Base-by-base conservation (phyloP, 495 filamentous ascomycete genomes). In the Penicillium soppii region DNA sequence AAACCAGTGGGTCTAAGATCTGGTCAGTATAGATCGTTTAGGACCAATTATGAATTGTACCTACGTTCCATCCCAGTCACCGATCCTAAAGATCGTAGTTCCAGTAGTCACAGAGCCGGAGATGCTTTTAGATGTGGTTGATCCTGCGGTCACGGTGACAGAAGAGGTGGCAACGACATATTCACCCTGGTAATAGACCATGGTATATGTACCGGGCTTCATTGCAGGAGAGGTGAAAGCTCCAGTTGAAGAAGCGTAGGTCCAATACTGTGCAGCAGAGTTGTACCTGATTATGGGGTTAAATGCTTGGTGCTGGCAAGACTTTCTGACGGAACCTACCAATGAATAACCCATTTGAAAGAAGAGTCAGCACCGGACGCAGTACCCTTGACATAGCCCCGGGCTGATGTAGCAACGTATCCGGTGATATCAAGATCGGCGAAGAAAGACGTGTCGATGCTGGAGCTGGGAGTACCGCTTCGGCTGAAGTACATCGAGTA, bases 201-300 rank as follows among this genome's bases (percentile, higher is more conserved):
- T 85, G 1, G 80, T 82, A 64, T 87, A 88, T 0, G 80, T 81
- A 5, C 84, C 84, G 0, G 82, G 74, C 58, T 86, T 86, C 84
- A 88, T 87, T 17, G 75, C 67, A 0, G 84, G 83, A 0, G 84
- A 86, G 7, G 75, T 82, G 61, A 84, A 88, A 4, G 59, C 58
- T 2, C 82, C 82, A 30, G 63, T 68, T 19, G 75, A 76, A 3
- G 65, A 59, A 4, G 81, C 77, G 54, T 78, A 77, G 5, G 74
- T 71, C 84, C 84, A 88, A 67, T 86, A 86, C 43, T 87, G 84
- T 0, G 83, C 83, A 1, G 62, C 73, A 7, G 57, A 58, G 62
- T 86, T 88, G 61, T 77, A 82, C 62, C 62, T 68, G 15, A 23
- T 29, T 13, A 5, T 23, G 1, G 2, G 10, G 21, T 23, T 38